These are phyloP conservation scores for Exophiala calicioides DNA, from an alignment of 2,329 filamentous ascomycete species.

Conservation along the genomic window DNA sequence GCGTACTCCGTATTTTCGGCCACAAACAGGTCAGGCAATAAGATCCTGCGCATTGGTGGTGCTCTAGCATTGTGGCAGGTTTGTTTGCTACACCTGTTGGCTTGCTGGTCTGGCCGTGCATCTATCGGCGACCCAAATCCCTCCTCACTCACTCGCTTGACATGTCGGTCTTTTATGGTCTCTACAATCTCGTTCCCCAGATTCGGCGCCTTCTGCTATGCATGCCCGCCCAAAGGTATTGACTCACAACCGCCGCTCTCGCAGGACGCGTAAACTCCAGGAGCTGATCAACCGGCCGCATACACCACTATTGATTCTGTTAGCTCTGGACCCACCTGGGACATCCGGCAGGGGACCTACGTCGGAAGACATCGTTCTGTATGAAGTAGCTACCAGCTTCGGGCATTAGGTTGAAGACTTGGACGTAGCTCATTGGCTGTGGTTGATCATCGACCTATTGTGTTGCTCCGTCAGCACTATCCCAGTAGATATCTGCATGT, in stretches of 20 bases:
- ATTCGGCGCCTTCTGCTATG: slow-evolving; percentile 14
- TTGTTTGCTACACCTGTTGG: too few relatives aligned
- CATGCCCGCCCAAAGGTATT: background rate
- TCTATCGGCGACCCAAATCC: background rate
- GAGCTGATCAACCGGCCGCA: slow-evolving; percentile 20
- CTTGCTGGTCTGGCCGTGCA: too few relatives aligned
- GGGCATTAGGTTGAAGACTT: slow-evolving; percentile 80
- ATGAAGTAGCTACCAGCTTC: slow-evolving; percentile 78
- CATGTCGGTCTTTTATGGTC: slow-evolving; percentile 1
- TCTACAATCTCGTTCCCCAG: slow-evolving; percentile 1
- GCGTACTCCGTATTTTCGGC: too few relatives aligned
- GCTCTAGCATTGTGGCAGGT: too few relatives aligned
- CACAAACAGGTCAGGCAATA: too few relatives aligned
- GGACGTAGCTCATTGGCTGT: slow-evolving; percentile 86
- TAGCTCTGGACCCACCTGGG: slow-evolving; percentile 5
- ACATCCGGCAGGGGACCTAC: slow-evolving; percentile 12
- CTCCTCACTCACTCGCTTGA: background rate
- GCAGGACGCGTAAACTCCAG: too few relatives aligned
- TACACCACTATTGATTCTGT: slow-evolving; percentile 24
- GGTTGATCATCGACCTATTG: slow-evolving; percentile 78
- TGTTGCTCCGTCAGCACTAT: slow-evolving; percentile 1
- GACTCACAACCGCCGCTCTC: too few relatives aligned
- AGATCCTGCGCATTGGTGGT: too few relatives aligned
- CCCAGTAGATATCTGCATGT: too few relatives aligned
- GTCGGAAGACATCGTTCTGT: slow-evolving; percentile 81